These are phyloP conservation scores for Neostapfia colusana DNA, from an alignment of 176 grass and related monocot genomes.

Conservation along the genomic window DNA sequence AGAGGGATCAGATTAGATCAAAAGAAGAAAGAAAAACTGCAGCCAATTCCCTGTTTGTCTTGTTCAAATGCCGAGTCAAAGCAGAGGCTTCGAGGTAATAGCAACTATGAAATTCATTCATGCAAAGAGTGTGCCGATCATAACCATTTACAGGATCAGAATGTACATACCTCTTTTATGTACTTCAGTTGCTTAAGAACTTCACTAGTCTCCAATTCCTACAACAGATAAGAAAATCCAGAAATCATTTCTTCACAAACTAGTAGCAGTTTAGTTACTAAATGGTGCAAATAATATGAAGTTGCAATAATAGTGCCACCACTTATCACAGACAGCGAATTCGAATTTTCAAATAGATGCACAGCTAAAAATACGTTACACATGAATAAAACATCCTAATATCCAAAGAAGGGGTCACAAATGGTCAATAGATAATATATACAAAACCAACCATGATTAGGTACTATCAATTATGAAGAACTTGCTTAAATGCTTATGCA, in stretches of 20 bases:
- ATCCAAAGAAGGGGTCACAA: background rate
- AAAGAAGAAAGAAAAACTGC: background rate
- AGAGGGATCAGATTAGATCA: slow-evolving; percentile 1
- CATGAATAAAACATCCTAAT: slow-evolving; percentile 18
- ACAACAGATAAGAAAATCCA: slow-evolving; percentile 18
- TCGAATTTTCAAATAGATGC: slow-evolving; percentile 14
- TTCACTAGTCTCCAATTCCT: slow-evolving; percentile 69
- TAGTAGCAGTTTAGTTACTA: background rate
- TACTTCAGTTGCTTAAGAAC: slow-evolving; percentile 64
- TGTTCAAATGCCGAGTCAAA: slow-evolving; percentile 8
- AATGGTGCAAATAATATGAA: slow-evolving; percentile 22
- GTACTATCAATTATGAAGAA: slow-evolving; percentile 20
- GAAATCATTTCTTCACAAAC: slow-evolving; percentile 19
- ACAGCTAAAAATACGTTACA: slow-evolving; percentile 21
- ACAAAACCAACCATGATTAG: background rate
- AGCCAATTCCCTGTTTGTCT: slow-evolving; percentile 1
- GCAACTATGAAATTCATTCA: background rate
- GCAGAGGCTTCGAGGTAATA: background rate
- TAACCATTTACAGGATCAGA: slow-evolving; percentile 28
- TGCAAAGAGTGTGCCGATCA: slow-evolving; percentile 20
- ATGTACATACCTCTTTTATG: slow-evolving; percentile 50
- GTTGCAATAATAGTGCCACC: background rate
- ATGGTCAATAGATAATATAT: slow-evolving; percentile 10
- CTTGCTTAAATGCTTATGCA: slow-evolving; percentile 1
- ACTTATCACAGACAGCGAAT: slow-evolving; percentile 1